Base-by-base conservation (phyloP, 1,139 yeast species). In the Geotrichum europaeum region DNA sequence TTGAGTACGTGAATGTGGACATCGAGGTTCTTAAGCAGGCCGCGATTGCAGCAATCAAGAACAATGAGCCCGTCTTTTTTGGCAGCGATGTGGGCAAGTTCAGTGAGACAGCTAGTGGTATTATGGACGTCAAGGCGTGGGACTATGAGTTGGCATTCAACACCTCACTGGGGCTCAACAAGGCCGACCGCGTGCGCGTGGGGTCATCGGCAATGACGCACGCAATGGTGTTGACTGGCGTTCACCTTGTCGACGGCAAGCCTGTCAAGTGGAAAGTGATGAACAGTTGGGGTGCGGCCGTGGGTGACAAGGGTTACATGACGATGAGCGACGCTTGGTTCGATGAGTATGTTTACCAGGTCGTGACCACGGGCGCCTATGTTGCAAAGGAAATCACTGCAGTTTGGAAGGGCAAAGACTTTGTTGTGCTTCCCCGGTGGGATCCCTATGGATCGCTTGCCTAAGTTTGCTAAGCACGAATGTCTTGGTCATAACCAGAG, bases 371-470 rank as follows among this genome's bases (percentile, higher is more conserved):
- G 65, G 78, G 80, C 71, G 73, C 77, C 63, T 84, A 78, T 66
- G 81, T 80, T 18, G 74, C 75, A 53, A 76, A 78, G 69, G 72
- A 76, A 64, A 75, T 79, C 49, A 77, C 78, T 57, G 80, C 78
- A 5, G 70, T 81, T 53, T 83, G 82, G 81, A 80, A 81, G 73
- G 64, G 72, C 54, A 80, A 82, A 71, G 78, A 83, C 28, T 83
- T 72, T 69, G 75, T 66, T 45, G 80, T 78, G n/a, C 78, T 85
- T 62, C 89, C 89, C 57, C 81, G 76, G 67, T 84, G 82, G 73
- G 89, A 85, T 68, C 89, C 89, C 55, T 79, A 84, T 84, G 88
- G 88, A 50, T 80, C 86, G 18, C 78, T 84, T 65, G 89, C 88
- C 10, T 71, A 64, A n/a, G 50, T n/a, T 13, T 4, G 2, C n/a